Base-by-base conservation (phyloP, 495 filamentous ascomycete genomes). In the Xanthoparmelia taractica region DNA sequence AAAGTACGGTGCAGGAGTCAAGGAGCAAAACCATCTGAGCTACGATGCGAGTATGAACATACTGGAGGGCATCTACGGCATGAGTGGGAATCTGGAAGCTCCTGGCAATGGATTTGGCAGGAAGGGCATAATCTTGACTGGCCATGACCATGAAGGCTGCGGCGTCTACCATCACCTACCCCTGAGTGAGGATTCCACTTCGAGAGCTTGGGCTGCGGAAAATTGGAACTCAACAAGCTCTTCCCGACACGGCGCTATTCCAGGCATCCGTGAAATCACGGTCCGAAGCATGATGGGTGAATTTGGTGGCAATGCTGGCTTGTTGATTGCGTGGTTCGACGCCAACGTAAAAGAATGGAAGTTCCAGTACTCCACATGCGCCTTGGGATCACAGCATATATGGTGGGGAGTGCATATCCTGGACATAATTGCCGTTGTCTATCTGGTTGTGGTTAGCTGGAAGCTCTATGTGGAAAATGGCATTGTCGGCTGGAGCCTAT, bases 231-330 rank as follows among this genome's bases (percentile, higher is more conserved):
- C 25, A 63, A 72, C 45, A 29, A 65, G 29, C 34, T n/a, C 7
- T 43, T 20, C 48, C 23, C 56, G 23, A 59, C 59, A 38, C 54
- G 63, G 50, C 29, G 57, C 23, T 56, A 67, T 45, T 29, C 64
- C 43, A 76, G 75, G 76, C 61, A 78, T 96, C n/a, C 77, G 92
- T 4, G 94, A 97, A 74, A 84, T 97, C 59, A 98, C 94, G 0
- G 87, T 97, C 8, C 83, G 91, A n/a, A 96, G 91, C 67, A 97
- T 98, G 94, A 98, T 98, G 94, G 94, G 93, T 31, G 88, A 88
- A 33, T 97, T 85, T 69, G 86, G 84, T 25, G 94, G 94, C 7
- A 92, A 96, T 72, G 92, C 91, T 0, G 95, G 90, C 0, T 76
- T 98, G 36, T 71, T 98, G 48, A 92, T 86, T 47, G 78, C 87